Percentiles rank a stretch among this genome's conserved stretches.
These are phyloP conservation scores for Scenedesmus sp. DNA, from an alignment of 163 green algal species.

Conservation along the genomic window DNA sequence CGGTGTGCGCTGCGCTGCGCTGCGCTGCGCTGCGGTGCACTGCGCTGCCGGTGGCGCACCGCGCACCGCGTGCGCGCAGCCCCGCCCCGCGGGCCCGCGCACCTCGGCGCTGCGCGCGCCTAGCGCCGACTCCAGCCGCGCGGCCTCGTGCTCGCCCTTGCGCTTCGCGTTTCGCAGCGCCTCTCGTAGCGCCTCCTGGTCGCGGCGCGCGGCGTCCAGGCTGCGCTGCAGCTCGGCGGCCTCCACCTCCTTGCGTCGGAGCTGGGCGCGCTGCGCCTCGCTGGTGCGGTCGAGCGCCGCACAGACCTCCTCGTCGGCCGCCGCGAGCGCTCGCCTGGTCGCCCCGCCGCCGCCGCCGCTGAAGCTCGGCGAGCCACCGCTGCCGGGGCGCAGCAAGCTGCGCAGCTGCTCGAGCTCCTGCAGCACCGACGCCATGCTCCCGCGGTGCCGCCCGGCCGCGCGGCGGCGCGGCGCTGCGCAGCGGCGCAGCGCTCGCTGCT, in stretches of 20 bases:
- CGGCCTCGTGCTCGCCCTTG: slow-evolving; percentile 16
- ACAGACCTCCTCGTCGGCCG: slow-evolving; percentile 72
- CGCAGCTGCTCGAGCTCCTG: slow-evolving; percentile 42
- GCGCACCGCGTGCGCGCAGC: too few species aligned
- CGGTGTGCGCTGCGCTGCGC: too few species aligned
- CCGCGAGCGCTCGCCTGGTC: slow-evolving; percentile 64
- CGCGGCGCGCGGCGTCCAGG: slow-evolving; percentile 34
- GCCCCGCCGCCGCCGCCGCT: slow-evolving; percentile 36
- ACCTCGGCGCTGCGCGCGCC: slow-evolving; percentile 34
- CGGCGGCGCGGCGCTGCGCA: background rate
- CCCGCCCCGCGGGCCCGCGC: too few species aligned
- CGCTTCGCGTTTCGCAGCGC: slow-evolving; percentile 11
- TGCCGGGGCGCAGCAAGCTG: slow-evolving; percentile 7
- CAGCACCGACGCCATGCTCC: too few species aligned
- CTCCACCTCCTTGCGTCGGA: slow-evolving; percentile 45
- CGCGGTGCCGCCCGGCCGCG: too few species aligned
- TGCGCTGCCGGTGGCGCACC: too few species aligned
- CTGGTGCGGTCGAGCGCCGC: slow-evolving; percentile 56
- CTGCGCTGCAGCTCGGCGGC: slow-evolving; percentile 46
- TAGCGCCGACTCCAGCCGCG: slow-evolving; percentile 21
- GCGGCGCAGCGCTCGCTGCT: too few species aligned
- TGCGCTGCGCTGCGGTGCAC: too few species aligned
- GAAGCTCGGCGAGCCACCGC: background rate
- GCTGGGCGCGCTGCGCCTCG: slow-evolving; percentile 34
- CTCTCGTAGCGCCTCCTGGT: background rate